Conservation (phyloP, 306 rosid species). For the Corylus avellana region DNA sequence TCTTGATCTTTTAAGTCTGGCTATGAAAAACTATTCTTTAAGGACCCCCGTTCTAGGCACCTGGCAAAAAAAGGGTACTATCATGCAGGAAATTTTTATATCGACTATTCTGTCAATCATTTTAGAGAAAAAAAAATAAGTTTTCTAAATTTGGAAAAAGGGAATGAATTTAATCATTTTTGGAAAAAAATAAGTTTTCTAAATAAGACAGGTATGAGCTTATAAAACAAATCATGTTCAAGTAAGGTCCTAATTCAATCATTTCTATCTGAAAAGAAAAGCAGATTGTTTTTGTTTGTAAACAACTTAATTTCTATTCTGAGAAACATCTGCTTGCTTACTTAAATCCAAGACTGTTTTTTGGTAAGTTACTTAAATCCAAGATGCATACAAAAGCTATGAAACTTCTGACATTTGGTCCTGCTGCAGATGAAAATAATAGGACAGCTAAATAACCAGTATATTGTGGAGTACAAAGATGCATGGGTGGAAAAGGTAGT, state of each 20-base stretch:
- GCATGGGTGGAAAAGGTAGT: constrained; percentile 62
- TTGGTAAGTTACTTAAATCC: background rate
- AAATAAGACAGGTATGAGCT: too few relatives aligned
- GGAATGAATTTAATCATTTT: background rate
- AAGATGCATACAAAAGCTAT: background rate
- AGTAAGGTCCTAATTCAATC: background rate
- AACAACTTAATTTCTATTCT: background rate
- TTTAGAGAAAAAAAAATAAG: background rate
- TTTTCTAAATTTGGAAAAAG: background rate
- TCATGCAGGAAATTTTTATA: background rate
- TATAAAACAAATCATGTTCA: constrained; percentile 2
- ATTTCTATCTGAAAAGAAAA: background rate
- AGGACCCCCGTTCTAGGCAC: too few relatives aligned
- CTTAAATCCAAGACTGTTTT: background rate
- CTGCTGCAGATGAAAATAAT: constrained; percentile 52
- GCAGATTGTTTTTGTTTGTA: background rate
- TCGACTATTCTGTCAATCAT: background rate
- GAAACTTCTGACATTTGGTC: too few relatives aligned
- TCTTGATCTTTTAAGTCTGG: too few relatives aligned
- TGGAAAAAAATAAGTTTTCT: too few relatives aligned
- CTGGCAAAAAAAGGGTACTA: background rate
- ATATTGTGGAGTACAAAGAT: too few relatives aligned
- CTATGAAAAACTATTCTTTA: too few relatives aligned
- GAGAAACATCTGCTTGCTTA: background rate
- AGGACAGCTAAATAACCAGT: constrained; percentile 33